Percentiles rank a stretch among this genome's conserved stretches.
Evolutionary conservation across 225 moss, liverwort and hornwort genomes (phyloP).

Genomic region (Bryum argenteum): DNA sequence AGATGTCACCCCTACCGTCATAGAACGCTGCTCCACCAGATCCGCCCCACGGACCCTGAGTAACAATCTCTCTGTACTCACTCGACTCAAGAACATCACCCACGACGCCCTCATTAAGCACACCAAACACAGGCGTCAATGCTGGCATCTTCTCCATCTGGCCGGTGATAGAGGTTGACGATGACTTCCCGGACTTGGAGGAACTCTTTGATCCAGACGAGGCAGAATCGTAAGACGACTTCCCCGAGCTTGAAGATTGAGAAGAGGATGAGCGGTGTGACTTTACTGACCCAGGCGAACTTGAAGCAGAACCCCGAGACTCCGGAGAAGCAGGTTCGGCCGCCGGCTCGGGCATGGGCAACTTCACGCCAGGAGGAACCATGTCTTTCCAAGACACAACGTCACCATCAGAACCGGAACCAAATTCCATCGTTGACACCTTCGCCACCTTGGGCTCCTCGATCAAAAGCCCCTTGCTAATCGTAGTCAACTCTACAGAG

Average conservation of each 20-base stretch:
- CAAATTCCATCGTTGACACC: no score
- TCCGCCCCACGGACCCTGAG: slow-evolving; percentile 37
- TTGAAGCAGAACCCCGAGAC: accelerated
- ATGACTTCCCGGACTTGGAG: background rate
- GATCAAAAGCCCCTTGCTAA: no score
- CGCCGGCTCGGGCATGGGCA: background rate
- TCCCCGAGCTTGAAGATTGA: accelerated
- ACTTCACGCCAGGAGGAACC: background rate
- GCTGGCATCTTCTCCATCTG: background rate
- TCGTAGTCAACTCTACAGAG: no score
- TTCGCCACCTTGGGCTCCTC: no score
- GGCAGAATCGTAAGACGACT: accelerated
- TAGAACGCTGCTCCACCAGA: slow-evolving; percentile 20
- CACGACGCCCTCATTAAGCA: no score
- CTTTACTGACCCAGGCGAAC: accelerated
- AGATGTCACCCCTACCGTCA: slow-evolving; percentile 28
- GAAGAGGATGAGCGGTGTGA: accelerated
- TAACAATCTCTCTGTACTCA: background rate
- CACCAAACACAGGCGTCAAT: background rate
- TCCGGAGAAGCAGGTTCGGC: background rate
- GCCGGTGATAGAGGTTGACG: accelerated
- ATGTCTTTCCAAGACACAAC: no score
- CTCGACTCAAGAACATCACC: no score
- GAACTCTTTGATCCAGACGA: accelerated
- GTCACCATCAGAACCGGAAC: no score